phyloP scores from a whole-genome alignment of 495 filamentous ascomycete genomes.

The Sabuloglossum arenarium region DNA sequence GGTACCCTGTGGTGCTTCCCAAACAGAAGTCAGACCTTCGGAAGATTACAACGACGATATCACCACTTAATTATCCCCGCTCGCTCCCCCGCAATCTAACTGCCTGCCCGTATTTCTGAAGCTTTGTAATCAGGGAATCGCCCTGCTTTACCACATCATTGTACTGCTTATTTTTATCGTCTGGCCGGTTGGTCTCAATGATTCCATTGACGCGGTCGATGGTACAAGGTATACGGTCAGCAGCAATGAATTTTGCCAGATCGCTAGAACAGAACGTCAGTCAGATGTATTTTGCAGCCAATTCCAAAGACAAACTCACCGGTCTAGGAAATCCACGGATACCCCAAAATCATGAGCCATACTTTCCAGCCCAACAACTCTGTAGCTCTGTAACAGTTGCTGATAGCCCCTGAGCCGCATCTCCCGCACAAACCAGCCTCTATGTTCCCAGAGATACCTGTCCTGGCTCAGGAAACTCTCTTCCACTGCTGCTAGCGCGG shows the following conservation, averaged over 20 bases:
- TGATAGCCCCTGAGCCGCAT: constrained; percentile 92
- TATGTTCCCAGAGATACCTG: constrained; percentile 83
- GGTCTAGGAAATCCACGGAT: constrained; percentile 84
- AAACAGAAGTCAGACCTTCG: no score
- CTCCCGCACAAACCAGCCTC: constrained; percentile 88
- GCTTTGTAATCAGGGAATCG: constrained; percentile 90
- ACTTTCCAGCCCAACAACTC: constrained; percentile 82
- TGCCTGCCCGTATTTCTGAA: constrained; percentile 96
- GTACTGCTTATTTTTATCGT: constrained; percentile 99
- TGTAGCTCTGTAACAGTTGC: constrained; percentile 92
- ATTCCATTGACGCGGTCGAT: constrained; percentile 95
- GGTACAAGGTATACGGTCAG: constrained; percentile 79
- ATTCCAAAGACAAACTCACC: constrained; percentile 27
- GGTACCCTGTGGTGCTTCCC: no score
- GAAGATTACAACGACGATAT: not conserved
- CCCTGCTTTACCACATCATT: constrained; percentile 92
- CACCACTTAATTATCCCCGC: constrained; percentile 25
- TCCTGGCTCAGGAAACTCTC: constrained; percentile 85
- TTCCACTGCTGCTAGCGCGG: constrained; percentile 76
- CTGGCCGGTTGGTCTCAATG: constrained; percentile 92
- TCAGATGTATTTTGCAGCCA: not conserved
- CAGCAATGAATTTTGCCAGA: constrained; percentile 90
- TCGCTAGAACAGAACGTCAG: constrained; percentile 33
- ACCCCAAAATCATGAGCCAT: constrained; percentile 96
- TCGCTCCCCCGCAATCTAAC: constrained; percentile 89